Base-by-base conservation (phyloP, 768 basidiomycete species). In the Dentipellis sp. region DNA sequence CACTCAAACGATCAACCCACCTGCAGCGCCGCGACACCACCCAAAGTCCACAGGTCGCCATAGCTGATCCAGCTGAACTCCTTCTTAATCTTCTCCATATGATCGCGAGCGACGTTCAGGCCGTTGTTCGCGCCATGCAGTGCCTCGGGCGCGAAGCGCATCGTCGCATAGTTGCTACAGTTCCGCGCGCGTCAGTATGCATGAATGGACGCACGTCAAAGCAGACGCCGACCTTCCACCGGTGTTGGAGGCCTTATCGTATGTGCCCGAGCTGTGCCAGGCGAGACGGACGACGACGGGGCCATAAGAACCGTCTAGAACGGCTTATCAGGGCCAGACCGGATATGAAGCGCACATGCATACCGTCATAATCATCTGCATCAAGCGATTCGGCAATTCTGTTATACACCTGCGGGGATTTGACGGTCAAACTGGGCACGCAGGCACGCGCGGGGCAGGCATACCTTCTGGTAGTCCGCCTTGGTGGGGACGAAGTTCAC, bases 31-130 rank as follows among this genome's bases (percentile, higher is more conserved):
- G 80, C 81, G 56, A 97, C 94, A 66, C 95, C 95, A 54, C 75
- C 95, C 39, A 99, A 85, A 22, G 95, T 99, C 94, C 94, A 97
- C 56, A 97, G 76, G 68, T 97, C 94, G 60, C 94, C 94, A 69
- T 97, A 98, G 56, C 82, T 88, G 62, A 98, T 97, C 92, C 94
- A 94, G 0, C 84, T 79, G 75, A 88, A 91, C 64, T 95, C 82
- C 53, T 83, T 65, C 75, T 98, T 94, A 67, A 97, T 70, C 56
- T 87, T 79, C 66, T 97, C 90, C 82, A 97, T 85, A 57, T 90
- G 69, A 5, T 69, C 76, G 56, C 95, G 89, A 40, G 92, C 94
- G 54, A 92, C 67, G 58, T 86, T 71, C 54, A 95, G 76, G 23
- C 93, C 93, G 23, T 81, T 81, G 71, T 95, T 95, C 51, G 91